Base-by-base conservation (phyloP, 306 rosid genomes). In the Begonia fuchsioides region DNA sequence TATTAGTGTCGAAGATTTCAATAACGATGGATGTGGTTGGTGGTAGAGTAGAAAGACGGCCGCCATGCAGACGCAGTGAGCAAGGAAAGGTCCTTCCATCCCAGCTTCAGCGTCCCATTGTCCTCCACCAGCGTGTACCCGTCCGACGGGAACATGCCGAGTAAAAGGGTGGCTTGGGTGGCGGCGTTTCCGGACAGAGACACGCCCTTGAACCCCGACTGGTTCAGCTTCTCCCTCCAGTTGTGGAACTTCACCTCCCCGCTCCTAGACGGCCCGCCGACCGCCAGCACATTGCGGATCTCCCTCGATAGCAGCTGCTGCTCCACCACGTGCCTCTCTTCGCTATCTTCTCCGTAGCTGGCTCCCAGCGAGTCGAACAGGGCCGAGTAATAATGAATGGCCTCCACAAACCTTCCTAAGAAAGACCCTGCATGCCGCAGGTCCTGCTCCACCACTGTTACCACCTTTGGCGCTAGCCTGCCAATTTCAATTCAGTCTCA, bases 31-130 rank as follows among this genome's bases (percentile, higher is more conserved):
- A 26, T 26, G 32, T 26, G 32, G 32, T 26, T 26, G 32, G 32
- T 26, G 2, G 32, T 26, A 26, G 32, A 26, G 6, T 26, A 26
- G 13, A 67, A 87, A 1, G 88, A 76, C 10, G 94, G 97, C 47
- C 86, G 75, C 98, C 98, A 90, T 44, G 98, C 98, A 10, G 98
- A 90, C 52, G 98, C 98, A 17, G 98, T 85, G 49, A 90, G 94
- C 74, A 90, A 73, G 56, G 93, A 85, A 20, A 85, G 95, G 51
- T 90, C 98, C 50, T 90, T 85, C 98, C 98, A 90, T 48, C 98
- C 98, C 50, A 90, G 92, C 65, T 81, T 85, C 44, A 90, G 84
- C 39, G 90, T 62, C 11, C 98, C 97, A 73, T 81, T 81, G 63
- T 84, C 97, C 70, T 90, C 97, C 55, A 84, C 92, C 61, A 90